Percentiles rank a stretch among this genome's conserved stretches.
Evolutionary conservation across 179 eudicot genomes (phyloP).

Genomic region (Beta corolliflora): DNA sequence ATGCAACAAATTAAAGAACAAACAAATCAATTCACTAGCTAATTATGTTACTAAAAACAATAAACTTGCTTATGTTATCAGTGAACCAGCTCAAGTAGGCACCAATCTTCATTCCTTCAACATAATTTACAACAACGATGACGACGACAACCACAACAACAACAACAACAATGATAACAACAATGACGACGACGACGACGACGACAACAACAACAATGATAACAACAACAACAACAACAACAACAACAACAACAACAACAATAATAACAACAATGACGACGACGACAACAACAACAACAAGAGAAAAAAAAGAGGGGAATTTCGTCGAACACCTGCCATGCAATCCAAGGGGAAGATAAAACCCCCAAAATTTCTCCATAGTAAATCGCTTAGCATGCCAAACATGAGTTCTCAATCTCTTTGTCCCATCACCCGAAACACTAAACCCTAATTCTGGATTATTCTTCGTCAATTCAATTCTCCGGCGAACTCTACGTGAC

Average conservation of each 20-base stretch:
- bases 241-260: too few relatives aligned
- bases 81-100: background rate
- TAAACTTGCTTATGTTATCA: background rate
- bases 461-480: conserved; percentile 52
- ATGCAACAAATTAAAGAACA: conserved; percentile 6
- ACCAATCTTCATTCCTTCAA: background rate
- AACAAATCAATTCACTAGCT: background rate
- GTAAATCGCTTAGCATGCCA: conserved; percentile 91
- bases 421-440: conserved; percentile 68
- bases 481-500: conserved; percentile 58
- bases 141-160: too few relatives aligned
- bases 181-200: too few relatives aligned
- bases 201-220: too few relatives aligned
- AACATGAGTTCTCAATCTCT: conserved; percentile 79
- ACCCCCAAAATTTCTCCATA: conserved; percentile 78
- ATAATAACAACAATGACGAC: too few relatives aligned
- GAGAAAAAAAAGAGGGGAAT: background rate
- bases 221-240: too few relatives aligned
- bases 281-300: background rate
- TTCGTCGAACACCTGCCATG: conserved; percentile 64
- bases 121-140: background rate
- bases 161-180: background rate
- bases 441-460: conserved; percentile 59
- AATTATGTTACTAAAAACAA: background rate
- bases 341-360: conserved; percentile 68